Evolutionary conservation across 805 yeast species (phyloP), one percentile per base, ranked within the genome.

Genomic region (Zygoascus flipseniorum): DNA sequence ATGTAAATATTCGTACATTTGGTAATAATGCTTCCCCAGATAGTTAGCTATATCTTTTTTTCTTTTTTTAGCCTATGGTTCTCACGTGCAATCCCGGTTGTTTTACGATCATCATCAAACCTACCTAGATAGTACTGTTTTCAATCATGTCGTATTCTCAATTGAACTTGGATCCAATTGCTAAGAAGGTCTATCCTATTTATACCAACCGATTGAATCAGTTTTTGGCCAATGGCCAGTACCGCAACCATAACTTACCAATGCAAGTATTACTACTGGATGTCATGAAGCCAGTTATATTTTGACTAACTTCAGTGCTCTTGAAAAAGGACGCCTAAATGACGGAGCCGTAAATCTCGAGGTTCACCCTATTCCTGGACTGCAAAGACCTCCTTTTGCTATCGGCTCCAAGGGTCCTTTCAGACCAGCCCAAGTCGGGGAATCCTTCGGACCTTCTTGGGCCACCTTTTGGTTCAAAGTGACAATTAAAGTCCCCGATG

Each of bases 381-480:
- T 86, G 44, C 67, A 73, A 50, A 18, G 56, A 41, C 56, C 56
- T 11, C 45, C 50, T 9, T 53, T 53, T 20, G 55, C 52, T 6
- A 16, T 49, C 9, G 56, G 48, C 28, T 20, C 85, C 14, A 70
- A 73, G 28, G 82, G 85, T 14, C 54, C 58, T 42, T 73, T 72
- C 66, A 57, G 61, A 2, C 64, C 67, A 1, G 65, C 74, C 2
- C 53, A 61, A 26, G 81, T 80, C 56, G 95, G 93, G 28, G 85
- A 86, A 59, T 70, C 74, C 10, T 89, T 86, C 66, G 97, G 98
- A 0, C 99, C 99, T 2, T 86, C 95, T 9, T 92, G 99, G 99
- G 83, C 90, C 53, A 86, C 98, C 0, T 93, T 89, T 58, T 92
- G 99, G 99, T 89, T 93, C 69, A 79, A 81, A 60, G 71, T 92